Evolutionary conservation across 2,329 filamentous ascomycete species (phyloP).

Genomic region (Gnomoniopsis sp.): DNA sequence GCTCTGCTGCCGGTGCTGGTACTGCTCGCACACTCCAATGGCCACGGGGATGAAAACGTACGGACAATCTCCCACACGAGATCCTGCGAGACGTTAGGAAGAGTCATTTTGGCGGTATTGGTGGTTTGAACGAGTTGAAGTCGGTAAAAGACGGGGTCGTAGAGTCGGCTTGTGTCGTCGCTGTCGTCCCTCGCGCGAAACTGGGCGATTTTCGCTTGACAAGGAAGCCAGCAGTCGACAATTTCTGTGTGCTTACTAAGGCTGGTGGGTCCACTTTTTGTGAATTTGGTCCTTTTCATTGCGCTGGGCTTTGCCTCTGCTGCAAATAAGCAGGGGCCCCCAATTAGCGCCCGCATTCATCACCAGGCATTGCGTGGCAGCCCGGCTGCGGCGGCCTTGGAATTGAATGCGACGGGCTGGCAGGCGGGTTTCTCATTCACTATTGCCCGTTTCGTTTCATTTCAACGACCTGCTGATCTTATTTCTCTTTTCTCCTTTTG

Average conservation of each 20-base stretch:
- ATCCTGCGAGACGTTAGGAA: slow-evolving; percentile 80
- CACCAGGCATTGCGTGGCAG: neutral
- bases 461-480: neutral
- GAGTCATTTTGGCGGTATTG: slow-evolving; percentile 50
- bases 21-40: neutral
- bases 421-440: too few species aligned
- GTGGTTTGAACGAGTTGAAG: slow-evolving; percentile 2
- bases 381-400: slow-evolving; percentile 2
- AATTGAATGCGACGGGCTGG: neutral
- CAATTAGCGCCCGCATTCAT: slow-evolving; percentile 10
- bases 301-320: neutral
- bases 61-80: slow-evolving; percentile 93
- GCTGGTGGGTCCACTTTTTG: neutral
- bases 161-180: slow-evolving; percentile 11
- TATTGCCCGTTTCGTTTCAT: neutral
- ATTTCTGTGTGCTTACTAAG: slow-evolving; percentile 19
- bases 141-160: slow-evolving; percentile 19
- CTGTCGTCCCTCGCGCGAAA: slow-evolving; percentile 9
- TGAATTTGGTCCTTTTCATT: neutral
- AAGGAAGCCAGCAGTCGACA: slow-evolving; percentile 1
- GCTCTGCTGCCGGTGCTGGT: neutral
- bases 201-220: slow-evolving; percentile 15
- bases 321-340: neutral
- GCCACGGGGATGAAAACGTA: slow-evolving; percentile 52
- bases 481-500: neutral